Evolutionary conservation across 2,329 filamentous ascomycete genomes (phyloP).

Genomic region (Delphinella strobiligena): DNA sequence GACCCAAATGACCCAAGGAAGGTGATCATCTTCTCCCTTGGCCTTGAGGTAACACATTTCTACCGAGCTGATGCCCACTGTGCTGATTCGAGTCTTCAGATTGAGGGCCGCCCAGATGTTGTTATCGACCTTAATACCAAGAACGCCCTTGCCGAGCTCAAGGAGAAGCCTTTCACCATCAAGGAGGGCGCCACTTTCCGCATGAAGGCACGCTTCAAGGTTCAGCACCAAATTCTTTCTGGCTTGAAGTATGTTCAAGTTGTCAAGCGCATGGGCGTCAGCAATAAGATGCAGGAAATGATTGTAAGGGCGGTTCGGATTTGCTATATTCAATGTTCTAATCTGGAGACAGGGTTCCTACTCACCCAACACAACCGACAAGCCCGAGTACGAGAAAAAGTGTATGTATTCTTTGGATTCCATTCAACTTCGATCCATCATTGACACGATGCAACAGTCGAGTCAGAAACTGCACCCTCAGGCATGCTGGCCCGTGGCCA

Average conservation of each 20-base stretch:
- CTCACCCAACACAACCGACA: conserved; percentile 81
- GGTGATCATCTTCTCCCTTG: conserved; percentile 85
- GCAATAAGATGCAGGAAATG: conserved; percentile 95
- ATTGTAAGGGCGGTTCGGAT: conserved; percentile 75
- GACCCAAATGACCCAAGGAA: conserved; percentile 65
- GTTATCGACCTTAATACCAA: conserved; percentile 73
- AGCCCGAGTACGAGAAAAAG: conserved; percentile 75
- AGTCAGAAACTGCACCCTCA: conserved; percentile 80
- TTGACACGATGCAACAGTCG: conserved; percentile 44
- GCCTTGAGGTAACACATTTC: conserved; percentile 62
- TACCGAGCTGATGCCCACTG: too few relatives aligned
- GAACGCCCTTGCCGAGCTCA: conserved; percentile 64
- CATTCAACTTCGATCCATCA: neutral
- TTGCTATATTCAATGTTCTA: too few relatives aligned
- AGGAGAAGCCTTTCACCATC: conserved; percentile 90
- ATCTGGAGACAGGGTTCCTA: conserved; percentile 77
- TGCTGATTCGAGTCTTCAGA: conserved; percentile 18
- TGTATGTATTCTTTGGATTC: conserved; percentile 48
- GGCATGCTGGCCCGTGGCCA: conserved; percentile 83
- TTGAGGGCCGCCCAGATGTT: conserved; percentile 70
- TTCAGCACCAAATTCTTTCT: conserved; percentile 91
- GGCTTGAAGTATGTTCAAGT: conserved; percentile 93
- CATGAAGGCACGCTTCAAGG: conserved; percentile 89
- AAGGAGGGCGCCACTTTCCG: conserved; percentile 91
- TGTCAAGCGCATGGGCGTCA: conserved; percentile 79